Evolutionary conservation across 345 rosid species (phyloP).

Genomic region (Anacardium occidentale): DNA sequence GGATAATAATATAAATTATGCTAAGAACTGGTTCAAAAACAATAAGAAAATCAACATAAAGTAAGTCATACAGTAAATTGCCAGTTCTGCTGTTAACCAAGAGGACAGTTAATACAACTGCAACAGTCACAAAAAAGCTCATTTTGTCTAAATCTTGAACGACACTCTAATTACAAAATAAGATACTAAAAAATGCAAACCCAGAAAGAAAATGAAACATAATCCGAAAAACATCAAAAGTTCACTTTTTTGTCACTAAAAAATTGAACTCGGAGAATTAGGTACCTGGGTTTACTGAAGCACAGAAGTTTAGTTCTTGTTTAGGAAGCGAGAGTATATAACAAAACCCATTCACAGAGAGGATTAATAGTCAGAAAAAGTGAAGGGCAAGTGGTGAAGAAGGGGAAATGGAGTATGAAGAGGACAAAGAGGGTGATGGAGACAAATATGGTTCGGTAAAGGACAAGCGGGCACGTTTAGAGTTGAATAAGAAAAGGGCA

Average conservation of each 20-base stretch:
- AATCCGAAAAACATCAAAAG: constrained; percentile 21
- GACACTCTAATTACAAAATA: constrained; percentile 23
- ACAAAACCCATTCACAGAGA: constrained; percentile 19
- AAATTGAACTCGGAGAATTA: neutral
- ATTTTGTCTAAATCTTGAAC: constrained; percentile 45
- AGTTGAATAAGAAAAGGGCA: neutral
- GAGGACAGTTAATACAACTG: constrained; percentile 12
- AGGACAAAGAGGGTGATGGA: constrained; percentile 6
- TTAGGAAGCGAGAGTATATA: constrained; percentile 1
- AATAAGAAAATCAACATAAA: constrained; percentile 14
- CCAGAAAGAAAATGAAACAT: neutral
- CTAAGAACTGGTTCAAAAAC: constrained; percentile 25
- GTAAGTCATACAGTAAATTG: constrained; percentile 29
- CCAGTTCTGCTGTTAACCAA: constrained; percentile 31
- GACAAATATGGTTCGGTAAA: constrained; percentile 8
- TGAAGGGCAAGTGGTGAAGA: constrained; percentile 19
- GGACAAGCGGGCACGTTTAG: neutral
- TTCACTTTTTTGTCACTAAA: neutral
- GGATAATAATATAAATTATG: constrained; percentile 10
- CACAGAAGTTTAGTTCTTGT: constrained; percentile 8
- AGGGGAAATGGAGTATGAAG: constrained; percentile 8
- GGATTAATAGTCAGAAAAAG: constrained; percentile 10
- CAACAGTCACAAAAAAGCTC: constrained; percentile 21
- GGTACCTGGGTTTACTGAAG: neutral
- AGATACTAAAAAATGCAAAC: constrained; percentile 21